Conservation (phyloP, 2,329 filamentous ascomycete species). For the Rhinocladiella mackenziei region DNA sequence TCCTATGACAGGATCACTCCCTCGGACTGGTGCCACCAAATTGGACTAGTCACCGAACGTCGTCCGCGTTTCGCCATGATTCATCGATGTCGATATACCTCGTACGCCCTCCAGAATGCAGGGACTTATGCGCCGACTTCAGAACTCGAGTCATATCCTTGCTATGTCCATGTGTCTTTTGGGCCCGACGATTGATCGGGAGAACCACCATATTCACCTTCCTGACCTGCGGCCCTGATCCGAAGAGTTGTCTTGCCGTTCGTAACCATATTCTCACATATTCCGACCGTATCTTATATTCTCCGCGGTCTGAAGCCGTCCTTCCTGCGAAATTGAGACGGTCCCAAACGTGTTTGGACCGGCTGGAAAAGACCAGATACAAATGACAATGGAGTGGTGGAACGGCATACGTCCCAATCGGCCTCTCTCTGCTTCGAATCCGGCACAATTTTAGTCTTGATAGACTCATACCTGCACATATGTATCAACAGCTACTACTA, state of each 20-base stretch:
- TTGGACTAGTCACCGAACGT: constrained; percentile 23
- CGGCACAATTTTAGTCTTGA: constrained; percentile 47
- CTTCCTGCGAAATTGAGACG: constrained; percentile 10
- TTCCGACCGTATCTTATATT: constrained; percentile 55
- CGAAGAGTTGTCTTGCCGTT: constrained; percentile 50
- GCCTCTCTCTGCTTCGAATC: constrained; percentile 53
- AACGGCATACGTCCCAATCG: constrained; percentile 51
- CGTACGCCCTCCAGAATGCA: background rate
- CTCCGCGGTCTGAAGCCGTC: constrained; percentile 46
- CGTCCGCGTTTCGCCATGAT: constrained; percentile 16
- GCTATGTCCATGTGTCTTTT: constrained; percentile 44
- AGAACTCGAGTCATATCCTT: constrained; percentile 54
- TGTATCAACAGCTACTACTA: background rate
- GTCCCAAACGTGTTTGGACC: constrained; percentile 17
- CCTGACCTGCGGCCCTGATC: constrained; percentile 38
- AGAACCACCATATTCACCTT: constrained; percentile 40
- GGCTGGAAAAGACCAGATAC: constrained; percentile 17
- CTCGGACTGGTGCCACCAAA: constrained; percentile 37
- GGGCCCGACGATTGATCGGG: constrained; percentile 38
- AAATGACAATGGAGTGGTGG: background rate
- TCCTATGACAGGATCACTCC: constrained; percentile 34
- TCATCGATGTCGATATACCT: background rate
- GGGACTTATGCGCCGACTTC: constrained; percentile 50
- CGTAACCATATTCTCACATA: constrained; percentile 53
- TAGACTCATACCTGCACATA: constrained; percentile 53